Evolutionary conservation across 2,329 filamentous ascomycete genomes (phyloP), one percentile per base, ranked within the genome.

Genomic region (Didymella keratinophila): DNA sequence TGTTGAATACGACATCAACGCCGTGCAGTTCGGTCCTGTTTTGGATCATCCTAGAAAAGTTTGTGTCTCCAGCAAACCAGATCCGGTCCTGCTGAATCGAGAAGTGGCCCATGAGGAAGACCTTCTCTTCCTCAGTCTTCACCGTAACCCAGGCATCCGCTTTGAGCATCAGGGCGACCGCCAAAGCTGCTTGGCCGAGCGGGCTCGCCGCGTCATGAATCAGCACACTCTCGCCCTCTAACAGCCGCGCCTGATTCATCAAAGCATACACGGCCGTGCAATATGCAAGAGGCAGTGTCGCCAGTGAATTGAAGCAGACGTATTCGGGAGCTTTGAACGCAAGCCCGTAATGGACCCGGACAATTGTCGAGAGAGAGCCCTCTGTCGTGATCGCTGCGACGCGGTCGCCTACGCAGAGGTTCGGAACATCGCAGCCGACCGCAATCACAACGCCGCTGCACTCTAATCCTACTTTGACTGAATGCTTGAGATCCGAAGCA

Each of bases 1-100:
- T 56, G 59, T 73, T 78, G 51, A 78, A 58, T 5, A 76, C 60
- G 5, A 78, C 71, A 58, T 79, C 73, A 11, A 78, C 69, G n/a
- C 77, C 77, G 7, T 46, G 44, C 16, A 62, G 67, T 11, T 64
- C 43, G 0, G 77, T 79, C 18, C 58, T 53, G 8, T 62, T 44
- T 25, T 58, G 52, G 11, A 79, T 58, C 4, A 51, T 64, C 0
- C 53, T 58, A 3, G 61, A 61, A 42, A 79, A 76, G 8, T 58
- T 32, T 9, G 66, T 62, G 39, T 68, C 67, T 6, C 68, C 60
- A 14, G 54, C 62, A 42, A 53, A 70, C 56, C 73, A 76, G 32
- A 78, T 74, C n/a, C 67, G 63, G 28, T 74, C 67, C 18, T 68
- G 66, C 3, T 62, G 52, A 18, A 79, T 16, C 14, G 51, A 56